Evolutionary conservation across 2,329 filamentous ascomycete species (phyloP).

Genomic region (Aspergillus spinulosporus): DNA sequence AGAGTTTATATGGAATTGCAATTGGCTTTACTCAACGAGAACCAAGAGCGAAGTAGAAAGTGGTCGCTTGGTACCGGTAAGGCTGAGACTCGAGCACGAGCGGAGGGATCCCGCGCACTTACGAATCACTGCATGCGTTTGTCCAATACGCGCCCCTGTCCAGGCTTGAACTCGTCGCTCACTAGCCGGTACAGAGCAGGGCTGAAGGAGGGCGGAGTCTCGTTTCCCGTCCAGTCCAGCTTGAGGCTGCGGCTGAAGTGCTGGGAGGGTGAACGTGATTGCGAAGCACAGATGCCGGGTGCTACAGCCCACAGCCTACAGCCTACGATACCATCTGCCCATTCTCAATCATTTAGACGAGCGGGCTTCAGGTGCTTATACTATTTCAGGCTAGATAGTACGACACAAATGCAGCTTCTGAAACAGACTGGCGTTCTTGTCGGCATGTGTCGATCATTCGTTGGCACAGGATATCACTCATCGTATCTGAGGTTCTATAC

Average conservation of each 20-base stretch:
- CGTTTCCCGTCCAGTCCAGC: background rate
- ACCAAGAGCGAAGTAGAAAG: background rate
- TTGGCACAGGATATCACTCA: background rate
- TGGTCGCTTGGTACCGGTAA: background rate
- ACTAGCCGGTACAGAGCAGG: background rate
- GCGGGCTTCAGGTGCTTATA: background rate
- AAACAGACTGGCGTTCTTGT: background rate
- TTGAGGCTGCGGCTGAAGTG: background rate
- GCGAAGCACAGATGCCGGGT: background rate
- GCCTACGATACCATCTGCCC: background rate
- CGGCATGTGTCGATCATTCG: background rate
- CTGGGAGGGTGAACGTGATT: background rate
- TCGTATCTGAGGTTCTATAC: background rate
- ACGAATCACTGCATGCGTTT: background rate
- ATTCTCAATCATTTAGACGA: no score
- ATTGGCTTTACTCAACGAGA: background rate
- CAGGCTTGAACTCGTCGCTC: background rate
- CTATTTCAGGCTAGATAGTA: background rate
- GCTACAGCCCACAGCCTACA: background rate
- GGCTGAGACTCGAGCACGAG: constrained; percentile 1
- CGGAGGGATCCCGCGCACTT: background rate
- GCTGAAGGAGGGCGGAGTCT: background rate
- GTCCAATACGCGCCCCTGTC: background rate
- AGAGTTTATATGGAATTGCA: background rate
- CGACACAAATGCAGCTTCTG: background rate